A percentile compares a stretch with the other conserved stretches of the same genome.
These are phyloP conservation scores for Thalia dealbata DNA, from an alignment of 176 grass and related monocot genomes.

Conservation along the genomic window DNA sequence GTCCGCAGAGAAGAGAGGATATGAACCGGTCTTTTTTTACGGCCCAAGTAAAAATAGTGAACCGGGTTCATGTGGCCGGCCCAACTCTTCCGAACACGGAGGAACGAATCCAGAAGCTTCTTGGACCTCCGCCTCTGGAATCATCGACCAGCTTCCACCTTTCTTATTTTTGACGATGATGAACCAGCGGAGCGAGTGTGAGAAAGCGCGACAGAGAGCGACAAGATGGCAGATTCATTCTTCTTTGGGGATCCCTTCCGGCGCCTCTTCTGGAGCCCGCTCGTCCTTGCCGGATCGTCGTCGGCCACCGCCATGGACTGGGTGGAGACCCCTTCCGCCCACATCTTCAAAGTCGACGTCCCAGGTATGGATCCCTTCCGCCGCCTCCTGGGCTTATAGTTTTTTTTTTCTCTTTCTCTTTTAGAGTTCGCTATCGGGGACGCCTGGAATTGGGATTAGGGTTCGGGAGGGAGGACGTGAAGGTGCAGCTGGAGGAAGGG, in stretches of 20 bases:
- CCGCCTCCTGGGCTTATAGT: not conserved
- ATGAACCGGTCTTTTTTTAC: no score
- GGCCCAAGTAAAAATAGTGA: no score
- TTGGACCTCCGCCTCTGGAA: not conserved
- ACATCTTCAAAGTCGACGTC: conserved; percentile 57
- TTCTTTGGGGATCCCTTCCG: conserved; percentile 50
- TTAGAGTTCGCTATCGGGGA: not conserved
- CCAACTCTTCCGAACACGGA: not conserved
- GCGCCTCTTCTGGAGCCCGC: conserved; percentile 42
- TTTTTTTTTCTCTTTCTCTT: no score
- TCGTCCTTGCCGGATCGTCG: conserved; percentile 22
- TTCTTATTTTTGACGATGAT: no score
- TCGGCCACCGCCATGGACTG: conserved; percentile 56
- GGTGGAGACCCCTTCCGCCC: conserved; percentile 68
- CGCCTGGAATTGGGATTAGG: conserved; percentile 16
- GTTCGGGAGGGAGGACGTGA: conserved; percentile 59
- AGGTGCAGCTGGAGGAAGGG: conserved; percentile 66
- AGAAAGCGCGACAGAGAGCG: not conserved
- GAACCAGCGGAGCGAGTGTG: not conserved
- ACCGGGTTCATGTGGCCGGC: not conserved
- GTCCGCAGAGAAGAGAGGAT: no score
- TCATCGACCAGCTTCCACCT: not conserved
- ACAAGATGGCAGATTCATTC: conserved; percentile 35
- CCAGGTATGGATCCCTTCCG: conserved; percentile 23
- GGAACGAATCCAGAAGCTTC: not conserved